Base-by-base conservation (phyloP, 805 yeast species). In the Danielozyma ontarioensis region DNA sequence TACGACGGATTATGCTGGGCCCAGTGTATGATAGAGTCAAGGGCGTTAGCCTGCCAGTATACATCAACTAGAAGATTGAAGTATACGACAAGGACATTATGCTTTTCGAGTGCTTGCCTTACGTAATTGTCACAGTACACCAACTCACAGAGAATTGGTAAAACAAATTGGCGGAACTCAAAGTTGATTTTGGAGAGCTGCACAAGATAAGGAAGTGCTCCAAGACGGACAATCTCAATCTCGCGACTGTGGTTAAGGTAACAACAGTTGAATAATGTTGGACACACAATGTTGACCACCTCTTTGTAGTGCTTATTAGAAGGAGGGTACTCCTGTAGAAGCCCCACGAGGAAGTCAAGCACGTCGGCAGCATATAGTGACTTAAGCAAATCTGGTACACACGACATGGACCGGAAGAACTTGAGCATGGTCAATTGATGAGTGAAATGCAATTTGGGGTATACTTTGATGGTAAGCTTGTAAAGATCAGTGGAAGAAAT, bases 21-120 rank as follows among this genome's bases (percentile, higher is more conserved):
- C 76, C 68, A 70, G 41, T 46, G 51, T 7, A 68, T 29, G 2
- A 76, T 57, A 0, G 79, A 68, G 18, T 75, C 78, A 39, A 73
- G 57, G 2, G 79, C 74, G 46, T 70, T 72, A 13, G 71, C 67
- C 48, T 73, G 78, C 80, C 80, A 76, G 42, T 74, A 73, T 0
- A 76, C 69, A 43, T 76, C 79, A 7, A 62, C 42, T 3, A 73
- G 46, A 12, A 76, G 54, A 12, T 55, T 50, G 24, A 63, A 54
- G 37, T 74, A 67, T 1, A 57, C 58, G 3, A 54, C 45, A 17
- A 72, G 45, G 4, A 70, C 64, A 16, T 62, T 62, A 33, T 63
- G 43, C 27, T 53, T 55, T 46, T 61, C 44, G 25, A 76, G 51
- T 6, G 49, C 51, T 5, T 44, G 43, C 35, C 73, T 51, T 13